Base-by-base conservation (phyloP, 2,329 filamentous ascomycete species). In the Phyllosticta citriasiana region DNA sequence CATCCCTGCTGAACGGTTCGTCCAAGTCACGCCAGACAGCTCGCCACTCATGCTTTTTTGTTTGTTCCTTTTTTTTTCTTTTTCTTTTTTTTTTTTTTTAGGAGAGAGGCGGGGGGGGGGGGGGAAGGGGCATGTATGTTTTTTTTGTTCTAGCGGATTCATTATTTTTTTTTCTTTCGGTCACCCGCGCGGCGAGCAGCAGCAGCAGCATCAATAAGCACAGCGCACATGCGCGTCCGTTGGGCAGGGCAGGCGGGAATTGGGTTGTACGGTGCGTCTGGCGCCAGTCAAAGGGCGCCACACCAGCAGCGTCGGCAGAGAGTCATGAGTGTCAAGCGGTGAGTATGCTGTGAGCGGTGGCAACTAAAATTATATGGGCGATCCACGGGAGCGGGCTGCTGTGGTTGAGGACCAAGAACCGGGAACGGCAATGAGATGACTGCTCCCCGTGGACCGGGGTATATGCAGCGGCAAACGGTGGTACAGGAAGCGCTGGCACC, bases 401-500 rank as follows among this genome's bases (percentile, higher is more conserved):
- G 40, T 6, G 19, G 40, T 47, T 16, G 40, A n/a, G 27, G 40
- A 47, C 40, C 40, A 47, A 47, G 40, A n/a, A 47, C 40, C 40
- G 14, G 40, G 40, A 47, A 16, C 16, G 40, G 40, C n/a, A 30
- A 30, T 47, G 14, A 7, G 40, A 47, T 14, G 40, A 47, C 12
- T n/a, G 51, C 27, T 53, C 30, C 52, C 47, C 57, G 53, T 52
- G 25, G 53, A 50, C 58, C 58, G 26, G 51, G 58, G 53, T 40
- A 33, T 53, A 30, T 59, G 33, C 54, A 56, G 33, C 24, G 33
- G 54, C 9, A 26, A 47, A 22, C 40, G 58, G 55, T 52, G 12
- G 40, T 47, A 54, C 58, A 60, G 53, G 53, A 51, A 33, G 53
- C 24, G 58, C 53, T 60, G 58, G 58, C 58, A 60, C 58, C 58